A percentile compares a stretch with the other conserved stretches of the same genome.
Evolutionary conservation across 257 asterid genomes (phyloP).

Genomic region (Lantana camara): DNA sequence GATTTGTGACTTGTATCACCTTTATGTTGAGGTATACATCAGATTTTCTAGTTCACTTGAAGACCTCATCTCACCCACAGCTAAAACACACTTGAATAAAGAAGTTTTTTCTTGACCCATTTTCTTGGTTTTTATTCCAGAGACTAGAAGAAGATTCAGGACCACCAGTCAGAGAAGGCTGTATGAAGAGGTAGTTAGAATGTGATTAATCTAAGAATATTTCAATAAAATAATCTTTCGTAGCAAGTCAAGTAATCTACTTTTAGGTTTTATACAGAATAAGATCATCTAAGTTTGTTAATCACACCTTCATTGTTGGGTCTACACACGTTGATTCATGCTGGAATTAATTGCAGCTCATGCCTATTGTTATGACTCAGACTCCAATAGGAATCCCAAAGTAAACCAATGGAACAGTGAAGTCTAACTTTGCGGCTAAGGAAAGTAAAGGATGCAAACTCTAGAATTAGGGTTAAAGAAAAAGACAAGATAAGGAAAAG

Average conservation of each 20-base stretch:
- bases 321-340: no score
- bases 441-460: no score
- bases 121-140: conserved; percentile 43
- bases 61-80: not conserved
- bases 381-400: no score
- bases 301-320: no score
- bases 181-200: conserved; percentile 78
- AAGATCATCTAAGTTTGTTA: not conserved
- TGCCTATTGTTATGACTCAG: no score
- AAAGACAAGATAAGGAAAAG: no score
- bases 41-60: conserved; percentile 5
- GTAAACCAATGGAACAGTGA: no score
- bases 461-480: no score
- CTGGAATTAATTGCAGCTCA: no score
- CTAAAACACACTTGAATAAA: not conserved
- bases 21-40: conserved; percentile 66
- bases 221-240: conserved; percentile 11
- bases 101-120: conserved; percentile 15
- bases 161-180: conserved; percentile 77
- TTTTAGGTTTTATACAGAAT: conserved; percentile 9
- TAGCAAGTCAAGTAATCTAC: not conserved
- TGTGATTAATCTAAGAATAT: conserved; percentile 3
- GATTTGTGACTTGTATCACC: conserved; percentile 84
- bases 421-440: no score
- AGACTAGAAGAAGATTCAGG: conserved; percentile 82